Evolutionary conservation across 257 asterid species (phyloP), one percentile per base, ranked within the genome.

Genomic region (Jacaranda mimosifolia): DNA sequence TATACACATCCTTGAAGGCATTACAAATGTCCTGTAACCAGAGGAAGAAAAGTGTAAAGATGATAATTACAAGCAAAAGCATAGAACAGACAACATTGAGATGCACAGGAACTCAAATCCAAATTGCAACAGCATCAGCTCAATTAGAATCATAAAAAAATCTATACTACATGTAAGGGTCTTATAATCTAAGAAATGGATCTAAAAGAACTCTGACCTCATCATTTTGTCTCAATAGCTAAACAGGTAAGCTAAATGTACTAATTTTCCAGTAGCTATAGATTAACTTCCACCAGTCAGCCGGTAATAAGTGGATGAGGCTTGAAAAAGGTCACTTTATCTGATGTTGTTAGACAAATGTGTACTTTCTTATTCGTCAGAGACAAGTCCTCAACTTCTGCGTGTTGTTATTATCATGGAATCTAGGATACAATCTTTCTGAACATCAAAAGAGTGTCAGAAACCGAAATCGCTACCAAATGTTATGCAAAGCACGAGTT

Each of bases 1-100:
- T 77, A 96, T 86, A 76, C 99, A 96, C 93, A 96, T 88, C 85
- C 96, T 91, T 36, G 98, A 93, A 65, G 98, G 99, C 96, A 96
- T 84, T 65, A 93, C 98, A 72, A 96, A 93, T 58, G 95, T 96
- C 88, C 99, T 96, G 96, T 86, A 85, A 87, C 71, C 75, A 72
- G 69, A 78, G 72, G 40, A 12, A 71, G 56, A 72, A 39, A 53
- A 2, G 65, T 26, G 63, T 51, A 65, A 79, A 38, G 49, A 69
- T 13, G 35, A 67, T 19, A 32, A 45, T 40, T 72, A 52, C 9
- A n/a, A 35, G 70, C 32, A 38, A 21, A 58, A 59, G 21, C 35
- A 17, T n/a, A 65, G 73, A 79, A 46, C 19, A 32, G 42, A 40
- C 38, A 14, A 35, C 57, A 64, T 40, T 71, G 58, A 57, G 51